phyloP scores from a whole-genome alignment of 116 monocot species.

The Zostera marina region DNA sequence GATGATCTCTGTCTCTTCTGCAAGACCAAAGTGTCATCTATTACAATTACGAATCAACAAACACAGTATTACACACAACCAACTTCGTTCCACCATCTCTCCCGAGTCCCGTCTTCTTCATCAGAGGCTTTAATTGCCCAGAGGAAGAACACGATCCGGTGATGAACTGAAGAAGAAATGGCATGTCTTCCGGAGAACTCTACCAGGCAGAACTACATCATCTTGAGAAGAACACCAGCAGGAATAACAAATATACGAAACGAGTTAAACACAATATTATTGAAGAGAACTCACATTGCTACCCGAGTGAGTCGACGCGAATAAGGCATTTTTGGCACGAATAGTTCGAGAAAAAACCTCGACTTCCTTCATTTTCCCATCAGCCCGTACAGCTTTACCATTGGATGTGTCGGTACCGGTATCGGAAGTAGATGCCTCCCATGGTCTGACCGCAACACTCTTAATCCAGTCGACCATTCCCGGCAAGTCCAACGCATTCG shows the following conservation, averaged over 20 bases:
- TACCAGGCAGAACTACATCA: background rate
- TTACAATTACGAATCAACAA: background rate
- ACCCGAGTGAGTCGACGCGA: slow-evolving; percentile 1
- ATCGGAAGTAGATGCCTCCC: slow-evolving; percentile 9
- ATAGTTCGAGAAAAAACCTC: slow-evolving; percentile 12
- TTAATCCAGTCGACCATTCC: slow-evolving; percentile 52
- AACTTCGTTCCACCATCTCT: background rate
- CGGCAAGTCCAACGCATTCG: background rate
- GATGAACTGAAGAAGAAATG: too few relatives aligned
- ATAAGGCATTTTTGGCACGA: slow-evolving; percentile 23
- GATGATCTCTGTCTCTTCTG: slow-evolving; percentile 23
- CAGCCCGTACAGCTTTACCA: slow-evolving; percentile 1
- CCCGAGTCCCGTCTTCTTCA: background rate
- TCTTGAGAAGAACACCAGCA: background rate
- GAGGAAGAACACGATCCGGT: too few relatives aligned
- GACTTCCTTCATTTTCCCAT: background rate
- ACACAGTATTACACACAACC: background rate
- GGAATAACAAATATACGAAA: background rate
- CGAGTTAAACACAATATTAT: slow-evolving; percentile 15
- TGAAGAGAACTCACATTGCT: slow-evolving; percentile 2
- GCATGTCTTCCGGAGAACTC: too few relatives aligned
- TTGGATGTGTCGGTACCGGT: slow-evolving; percentile 1
- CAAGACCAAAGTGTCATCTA: slow-evolving; percentile 3
- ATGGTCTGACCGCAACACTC: slow-evolving; percentile 30
- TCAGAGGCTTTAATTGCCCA: too few relatives aligned